Base-by-base conservation (phyloP, 768 basidiomycete genomes). In the Amanita brunnescens region DNA sequence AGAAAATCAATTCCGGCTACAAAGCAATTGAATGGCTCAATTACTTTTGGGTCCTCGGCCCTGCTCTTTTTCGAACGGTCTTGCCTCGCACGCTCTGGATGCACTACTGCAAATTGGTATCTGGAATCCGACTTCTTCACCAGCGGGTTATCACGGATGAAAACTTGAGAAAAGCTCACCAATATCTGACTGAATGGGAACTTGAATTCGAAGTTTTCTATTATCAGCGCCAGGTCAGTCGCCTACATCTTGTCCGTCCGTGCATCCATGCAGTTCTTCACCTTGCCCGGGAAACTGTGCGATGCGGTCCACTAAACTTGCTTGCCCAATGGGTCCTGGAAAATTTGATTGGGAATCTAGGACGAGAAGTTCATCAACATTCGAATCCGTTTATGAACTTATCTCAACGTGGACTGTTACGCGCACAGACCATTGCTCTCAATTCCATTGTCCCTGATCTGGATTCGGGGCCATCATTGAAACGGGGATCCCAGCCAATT, bases 301-400 rank as follows among this genome's bases (percentile, higher is more conserved):
- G 58, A 2, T 49, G 55, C 3, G 62, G 68, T 0, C 62, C 62
- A 0, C 53, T 52, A 3, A 57, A 55, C 14, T 58, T 53, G 20
- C 59, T 54, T 42, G 45, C 66, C 1, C 65, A 69, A 44, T 70
- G 62, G 62, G 61, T 54, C 0, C 56, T 70, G 46, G 66, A 68
- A 35, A 14, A 52, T 0, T 58, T 57, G 0, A 67, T 66, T 13
- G 58, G 65, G 6, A 40, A 40, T 8, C 5, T 40, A 6, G 39
- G 39, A 10, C 10, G 39, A 6, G 39, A 40, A 20, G 39, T 62
- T 57, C 23, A 42, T 7, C 62, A 63, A 35, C 59, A 51, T 14
- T 62, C 55, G 0, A 52, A 65, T 18, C 54, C 58, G 1, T 65
- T 51, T 38, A 55, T 55, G 2, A 67, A 67, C 46, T 55, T 69